These are phyloP conservation scores for Globisporangium alternatum DNA, from an alignment of 352 stramenopile species.

Conservation along the genomic window DNA sequence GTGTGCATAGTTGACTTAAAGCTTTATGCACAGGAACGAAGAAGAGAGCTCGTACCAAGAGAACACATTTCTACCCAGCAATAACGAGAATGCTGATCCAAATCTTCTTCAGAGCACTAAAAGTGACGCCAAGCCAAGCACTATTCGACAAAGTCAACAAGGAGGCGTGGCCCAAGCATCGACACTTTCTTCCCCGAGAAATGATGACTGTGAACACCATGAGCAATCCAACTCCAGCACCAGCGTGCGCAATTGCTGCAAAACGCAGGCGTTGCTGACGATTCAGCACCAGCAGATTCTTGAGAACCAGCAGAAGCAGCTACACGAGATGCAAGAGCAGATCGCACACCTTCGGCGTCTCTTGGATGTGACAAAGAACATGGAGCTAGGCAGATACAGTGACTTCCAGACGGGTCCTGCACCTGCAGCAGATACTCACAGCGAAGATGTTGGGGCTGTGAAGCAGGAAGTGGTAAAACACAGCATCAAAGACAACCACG, in stretches of 20 bases:
- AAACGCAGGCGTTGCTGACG: conserved; percentile 60
- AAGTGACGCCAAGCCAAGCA: neutral
- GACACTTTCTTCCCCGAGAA: neutral
- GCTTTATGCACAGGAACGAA: neutral
- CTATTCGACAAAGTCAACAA: neutral
- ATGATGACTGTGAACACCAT: neutral
- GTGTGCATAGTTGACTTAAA: neutral
- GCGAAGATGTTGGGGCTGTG: neutral
- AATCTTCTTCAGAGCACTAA: neutral
- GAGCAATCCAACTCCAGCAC: conserved; percentile 3
- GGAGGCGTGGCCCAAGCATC: neutral
- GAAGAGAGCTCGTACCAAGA: neutral
- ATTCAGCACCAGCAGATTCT: conserved; percentile 78
- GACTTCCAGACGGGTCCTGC: neutral
- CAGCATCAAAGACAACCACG: neutral
- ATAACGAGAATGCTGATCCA: neutral
- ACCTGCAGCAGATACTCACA: neutral
- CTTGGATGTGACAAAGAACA: conserved; percentile 27
- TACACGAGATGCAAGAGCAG: conserved; percentile 73
- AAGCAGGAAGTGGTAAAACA: neutral
- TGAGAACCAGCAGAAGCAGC: conserved; percentile 67
- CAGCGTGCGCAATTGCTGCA: conserved; percentile 43
- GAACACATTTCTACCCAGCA: neutral
- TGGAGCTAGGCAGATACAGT: conserved; percentile 22
- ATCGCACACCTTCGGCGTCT: conserved; percentile 52